Conservation (phyloP, 371 early-diverging fungal genomes). For the Neoconidiobolus thromboides region DNA sequence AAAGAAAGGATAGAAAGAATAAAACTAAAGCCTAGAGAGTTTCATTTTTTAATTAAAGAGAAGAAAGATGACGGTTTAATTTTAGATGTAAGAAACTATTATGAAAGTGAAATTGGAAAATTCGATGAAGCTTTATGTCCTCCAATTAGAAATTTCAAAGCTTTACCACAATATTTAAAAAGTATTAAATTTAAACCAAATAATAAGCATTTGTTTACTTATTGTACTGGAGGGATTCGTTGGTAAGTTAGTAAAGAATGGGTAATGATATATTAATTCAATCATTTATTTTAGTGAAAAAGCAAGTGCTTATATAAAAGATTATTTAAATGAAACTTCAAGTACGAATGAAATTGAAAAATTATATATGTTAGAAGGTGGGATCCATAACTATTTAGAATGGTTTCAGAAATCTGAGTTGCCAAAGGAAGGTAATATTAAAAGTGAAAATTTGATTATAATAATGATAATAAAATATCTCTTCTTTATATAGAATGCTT, state of each 20-base stretch:
- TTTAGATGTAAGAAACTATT: conserved; percentile 48
- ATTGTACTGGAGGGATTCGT: conserved; percentile 46
- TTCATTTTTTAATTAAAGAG: conserved; percentile 16
- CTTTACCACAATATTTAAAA: conserved; percentile 35
- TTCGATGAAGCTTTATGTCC: conserved; percentile 38
- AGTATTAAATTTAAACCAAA: conserved; percentile 22
- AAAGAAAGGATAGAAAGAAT: conserved; percentile 8
- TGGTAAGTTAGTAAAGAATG: conserved; percentile 12
- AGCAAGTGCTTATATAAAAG: too few species aligned
- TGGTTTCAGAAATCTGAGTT: conserved; percentile 25
- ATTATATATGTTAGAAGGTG: conserved; percentile 50
- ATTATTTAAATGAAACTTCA: too few species aligned
- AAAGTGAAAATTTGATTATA: too few species aligned
- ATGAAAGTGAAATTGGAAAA: conserved; percentile 41
- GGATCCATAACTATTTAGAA: conserved; percentile 52
- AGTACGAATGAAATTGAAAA: conserved; percentile 8
- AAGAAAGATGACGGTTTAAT: conserved; percentile 17
- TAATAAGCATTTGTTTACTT: conserved; percentile 35
- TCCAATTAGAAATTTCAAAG: conserved; percentile 41
- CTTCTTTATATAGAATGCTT: conserved; percentile 9
- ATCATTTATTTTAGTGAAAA: conserved; percentile 27
- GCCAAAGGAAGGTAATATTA: too few species aligned
- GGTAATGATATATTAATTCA: not conserved
- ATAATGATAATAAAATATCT: too few species aligned
- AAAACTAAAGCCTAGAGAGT: conserved; percentile 20